Evolutionary conservation across 805 yeast species (phyloP).

Genomic region (Nakazawaea ishiwadae): DNA sequence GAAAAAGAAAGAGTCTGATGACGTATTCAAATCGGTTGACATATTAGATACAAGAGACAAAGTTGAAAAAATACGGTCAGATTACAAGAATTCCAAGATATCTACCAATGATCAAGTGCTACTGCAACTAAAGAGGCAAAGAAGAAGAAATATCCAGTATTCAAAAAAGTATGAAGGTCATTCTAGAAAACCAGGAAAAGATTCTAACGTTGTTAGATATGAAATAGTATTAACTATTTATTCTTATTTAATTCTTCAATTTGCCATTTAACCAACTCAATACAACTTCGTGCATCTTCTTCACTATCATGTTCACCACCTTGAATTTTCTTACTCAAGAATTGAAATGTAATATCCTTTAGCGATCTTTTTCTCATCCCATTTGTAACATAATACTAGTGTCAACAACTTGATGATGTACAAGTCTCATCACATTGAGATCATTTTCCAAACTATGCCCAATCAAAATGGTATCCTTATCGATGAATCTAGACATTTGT

Average conservation of each 20-base stretch:
- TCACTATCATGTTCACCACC: conserved; percentile 85
- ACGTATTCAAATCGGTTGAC: no score
- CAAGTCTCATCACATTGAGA: conserved; percentile 74
- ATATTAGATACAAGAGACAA: no score
- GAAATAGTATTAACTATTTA: no score
- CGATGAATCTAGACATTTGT: conserved; percentile 48
- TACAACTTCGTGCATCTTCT: conserved; percentile 88
- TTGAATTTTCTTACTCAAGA: conserved; percentile 73
- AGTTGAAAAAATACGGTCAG: no score
- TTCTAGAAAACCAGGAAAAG: conserved; percentile 5
- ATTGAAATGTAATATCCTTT: conserved; percentile 67
- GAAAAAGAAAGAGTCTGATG: no score
- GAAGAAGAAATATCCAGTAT: not conserved
- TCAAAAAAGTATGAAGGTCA: not conserved
- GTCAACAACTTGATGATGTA: conserved; percentile 79
- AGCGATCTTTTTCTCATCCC: conserved; percentile 58
- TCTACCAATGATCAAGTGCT: no score
- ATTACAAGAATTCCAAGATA: no score
- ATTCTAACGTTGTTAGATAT: conserved; percentile 3
- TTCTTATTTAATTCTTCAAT: conserved; percentile 1
- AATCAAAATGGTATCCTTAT: conserved; percentile 63
- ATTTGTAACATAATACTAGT: conserved; percentile 74
- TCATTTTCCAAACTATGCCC: conserved; percentile 97
- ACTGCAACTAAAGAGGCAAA: no score
- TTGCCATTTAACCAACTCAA: conserved; percentile 60